phyloP scores from a whole-genome alignment of 257 asterid genomes.

The Capsicum chinense region DNA sequence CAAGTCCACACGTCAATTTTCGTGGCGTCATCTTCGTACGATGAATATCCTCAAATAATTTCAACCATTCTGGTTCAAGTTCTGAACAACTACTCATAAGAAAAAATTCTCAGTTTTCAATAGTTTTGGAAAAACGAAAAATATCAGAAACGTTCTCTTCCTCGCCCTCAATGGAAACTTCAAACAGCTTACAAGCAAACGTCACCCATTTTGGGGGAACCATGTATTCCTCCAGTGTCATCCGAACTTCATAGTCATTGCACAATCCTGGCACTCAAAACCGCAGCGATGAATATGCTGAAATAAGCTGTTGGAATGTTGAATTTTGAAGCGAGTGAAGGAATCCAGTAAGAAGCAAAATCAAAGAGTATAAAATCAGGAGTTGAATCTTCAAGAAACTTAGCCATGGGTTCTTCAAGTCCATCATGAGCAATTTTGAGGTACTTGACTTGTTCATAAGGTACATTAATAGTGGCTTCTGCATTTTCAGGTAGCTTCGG shows the following conservation, averaged over 20 bases:
- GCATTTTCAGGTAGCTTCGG: constrained; percentile 46
- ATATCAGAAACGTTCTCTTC: constrained; percentile 32
- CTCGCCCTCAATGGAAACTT: constrained; percentile 18
- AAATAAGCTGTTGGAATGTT: constrained; percentile 30
- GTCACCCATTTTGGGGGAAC: constrained; percentile 41
- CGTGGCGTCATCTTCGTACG: not conserved
- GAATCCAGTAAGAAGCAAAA: constrained; percentile 40
- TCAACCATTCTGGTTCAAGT: constrained; percentile 42
- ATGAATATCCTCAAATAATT: constrained; percentile 33
- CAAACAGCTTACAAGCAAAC: constrained; percentile 35
- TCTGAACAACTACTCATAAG: constrained; percentile 31
- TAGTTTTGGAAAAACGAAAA: not conserved
- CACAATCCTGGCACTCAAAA: not conserved
- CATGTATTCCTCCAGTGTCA: constrained; percentile 40
- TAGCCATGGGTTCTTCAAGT: constrained; percentile 31
- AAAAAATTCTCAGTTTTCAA: not conserved
- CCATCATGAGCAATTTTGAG: constrained; percentile 43
- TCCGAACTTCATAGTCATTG: constrained; percentile 24
- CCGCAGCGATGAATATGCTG: constrained; percentile 32
- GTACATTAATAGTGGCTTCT: constrained; percentile 39
- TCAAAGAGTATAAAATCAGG: constrained; percentile 46
- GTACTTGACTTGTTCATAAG: constrained; percentile 40
- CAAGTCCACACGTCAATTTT: constrained; percentile 32
- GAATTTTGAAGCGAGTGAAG: constrained; percentile 33
- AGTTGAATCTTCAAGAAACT: constrained; percentile 32